Evolutionary conservation across 305 asterid genomes (phyloP), one percentile per base, ranked within the genome.

Genomic region (Rubia balearica): DNA sequence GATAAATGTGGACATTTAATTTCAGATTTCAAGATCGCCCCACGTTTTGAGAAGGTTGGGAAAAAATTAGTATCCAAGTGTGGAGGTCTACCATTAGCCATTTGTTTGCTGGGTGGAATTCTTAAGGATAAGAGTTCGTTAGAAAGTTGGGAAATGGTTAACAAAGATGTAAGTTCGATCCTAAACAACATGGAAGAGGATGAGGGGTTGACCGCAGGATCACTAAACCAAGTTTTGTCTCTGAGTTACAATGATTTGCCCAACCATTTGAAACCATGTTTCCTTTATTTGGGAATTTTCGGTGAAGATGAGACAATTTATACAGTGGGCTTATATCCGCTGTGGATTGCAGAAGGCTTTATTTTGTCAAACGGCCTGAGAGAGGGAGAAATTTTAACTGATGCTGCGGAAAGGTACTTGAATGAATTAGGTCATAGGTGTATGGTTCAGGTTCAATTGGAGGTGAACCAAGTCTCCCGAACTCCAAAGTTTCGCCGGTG

Each of bases 81-180:
- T 36, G 85, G 87, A 63, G 87, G 91, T n/a, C 61, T 86, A 76
- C 91, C 91, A 43, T 73, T 86, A 71, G 91, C 91, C 21, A 84
- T 88, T 42, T 75, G 80, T 68, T 83, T 84, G 46, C 87, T 88
- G 10, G 95, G 89, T 40, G 89, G 89, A 57, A 73, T 86, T 12
- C 73, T 88, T 74, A 80, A 76, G 72, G 81, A 83, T 24, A 86
- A 76, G 71, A 65, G 73, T 36, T 79, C 82, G 63, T 53, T 85
- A 30, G 73, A 72, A 5, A 90, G 86, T 65, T 88, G 89, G 95
- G 71, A 78, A 79, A 81, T 79, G 27, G 83, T 84, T 53, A 81
- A 81, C 30, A 83, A 76, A 63, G 79, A 81, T 70, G 78, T 86
- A 40, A 74, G 73, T 67, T 49, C 80, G 11, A 78, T 76, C 75